A percentile compares a stretch with the other conserved stretches of the same genome.
Conservation (phyloP, 768 basidiomycete species). For the Xanthoconium purpureum region DNA sequence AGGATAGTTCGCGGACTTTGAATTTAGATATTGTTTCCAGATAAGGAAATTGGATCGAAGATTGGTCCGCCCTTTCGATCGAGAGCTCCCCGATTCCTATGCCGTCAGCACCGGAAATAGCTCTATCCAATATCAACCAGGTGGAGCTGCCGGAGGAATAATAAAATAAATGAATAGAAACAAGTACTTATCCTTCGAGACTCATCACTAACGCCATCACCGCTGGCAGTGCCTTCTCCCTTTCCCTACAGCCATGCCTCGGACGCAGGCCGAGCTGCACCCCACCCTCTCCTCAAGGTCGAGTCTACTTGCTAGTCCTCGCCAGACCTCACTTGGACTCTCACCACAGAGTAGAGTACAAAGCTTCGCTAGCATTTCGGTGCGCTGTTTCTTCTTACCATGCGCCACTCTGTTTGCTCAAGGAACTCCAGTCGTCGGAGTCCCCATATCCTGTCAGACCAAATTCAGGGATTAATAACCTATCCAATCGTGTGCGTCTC, state of each 20-base stretch:
- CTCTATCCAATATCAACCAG: not conserved
- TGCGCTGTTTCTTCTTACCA: not conserved
- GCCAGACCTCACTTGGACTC: slow-evolving; percentile 5
- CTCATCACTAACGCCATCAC: not conserved
- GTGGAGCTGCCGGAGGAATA: slow-evolving; percentile 4
- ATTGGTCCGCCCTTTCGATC: not conserved
- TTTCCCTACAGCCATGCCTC: slow-evolving; percentile 14
- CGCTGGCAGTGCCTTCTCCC: not conserved
- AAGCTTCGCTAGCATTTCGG: slow-evolving; percentile 28
- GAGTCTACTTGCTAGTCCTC: slow-evolving; percentile 10
- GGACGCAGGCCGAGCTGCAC: not conserved
- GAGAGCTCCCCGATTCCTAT: not conserved
- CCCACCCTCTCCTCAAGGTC: slow-evolving; percentile 9
- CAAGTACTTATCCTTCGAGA: not conserved
- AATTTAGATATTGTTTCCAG: not conserved
- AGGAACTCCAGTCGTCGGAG: slow-evolving; percentile 20
- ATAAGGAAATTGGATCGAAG: not conserved
- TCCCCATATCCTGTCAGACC: slow-evolving; percentile 42
- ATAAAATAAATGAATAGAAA: not conserved
- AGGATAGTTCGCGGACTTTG: not conserved
- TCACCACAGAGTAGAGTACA: slow-evolving; percentile 21
- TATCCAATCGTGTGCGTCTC: slow-evolving; percentile 43
- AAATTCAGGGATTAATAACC: slow-evolving; percentile 33
- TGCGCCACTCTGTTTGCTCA: not conserved
- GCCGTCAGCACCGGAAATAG: slow-evolving; percentile 6